Evolutionary conservation across 148 eudicot genomes (phyloP), one percentile per base, ranked within the genome.

Genomic region (Rhododendron molle): DNA sequence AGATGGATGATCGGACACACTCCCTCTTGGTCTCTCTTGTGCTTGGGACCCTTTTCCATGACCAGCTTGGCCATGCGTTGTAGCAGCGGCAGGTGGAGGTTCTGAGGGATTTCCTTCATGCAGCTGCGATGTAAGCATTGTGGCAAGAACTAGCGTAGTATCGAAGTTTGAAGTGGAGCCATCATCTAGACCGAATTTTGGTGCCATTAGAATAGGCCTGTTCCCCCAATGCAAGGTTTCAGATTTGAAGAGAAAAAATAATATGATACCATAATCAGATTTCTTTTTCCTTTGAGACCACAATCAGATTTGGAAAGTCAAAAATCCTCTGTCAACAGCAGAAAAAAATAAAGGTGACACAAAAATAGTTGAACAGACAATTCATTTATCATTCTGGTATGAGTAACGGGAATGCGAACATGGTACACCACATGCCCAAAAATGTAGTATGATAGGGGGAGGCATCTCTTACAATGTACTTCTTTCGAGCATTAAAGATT

Each of bases 151-250:
- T n/a, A 96, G 93, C 52, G 95, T 94, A 81, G 96, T 93, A 90
- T 97, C 98, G 83, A 95, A 95, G 90, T 94, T 93, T 88, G 96
- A 95, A 49, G 86, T 86, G 18, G 98, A 94, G 83, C 92, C 94
- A 90, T 97, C 98, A 83, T 93, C 98, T 38, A 95, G 44, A 74
- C 96, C 97, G 82, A 95, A 94, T 85, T 93, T 95, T 18, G 99
- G 99, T 80, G 93, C 94, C 99, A 97, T 92, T 50, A 97, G 91
- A 89, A 97, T 93, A 83, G 99, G 98, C 93, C 99, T 97, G 94
- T 88, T 86, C 78, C 9, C 65, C 76, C 67, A 76, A 15, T 20
- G 52, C 16, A 78, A 32, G 34, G 78, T 43, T 69, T 46, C 72
- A 65, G 72, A 10, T 62, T 62, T n/a, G 71, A 62, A 62, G 71